Percentiles rank a stretch among this genome's conserved stretches.
Conservation (phyloP, 202 grass and related monocot genomes). For the Setaria italica region DNA sequence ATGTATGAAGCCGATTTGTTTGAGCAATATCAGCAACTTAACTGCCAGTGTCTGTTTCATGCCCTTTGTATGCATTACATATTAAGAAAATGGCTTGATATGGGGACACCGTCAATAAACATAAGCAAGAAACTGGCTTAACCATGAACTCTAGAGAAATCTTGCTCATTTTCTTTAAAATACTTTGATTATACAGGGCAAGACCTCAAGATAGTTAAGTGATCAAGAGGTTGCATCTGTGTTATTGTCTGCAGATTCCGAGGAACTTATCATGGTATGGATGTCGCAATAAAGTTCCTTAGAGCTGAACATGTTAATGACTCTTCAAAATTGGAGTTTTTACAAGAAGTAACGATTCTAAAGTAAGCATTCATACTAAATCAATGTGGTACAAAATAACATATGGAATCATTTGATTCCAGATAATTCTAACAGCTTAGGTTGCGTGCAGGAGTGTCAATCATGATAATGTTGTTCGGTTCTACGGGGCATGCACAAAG, state of each 20-base stretch:
- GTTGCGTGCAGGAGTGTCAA: slow-evolving; percentile 70
- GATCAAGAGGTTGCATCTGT: slow-evolving; percentile 28
- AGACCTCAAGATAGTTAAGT: slow-evolving; percentile 2
- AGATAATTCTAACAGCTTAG: slow-evolving; percentile 5
- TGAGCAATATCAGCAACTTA: neutral
- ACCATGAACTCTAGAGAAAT: neutral
- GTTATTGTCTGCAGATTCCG: slow-evolving; percentile 63
- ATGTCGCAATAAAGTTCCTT: slow-evolving; percentile 90
- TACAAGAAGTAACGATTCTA: slow-evolving; percentile 94
- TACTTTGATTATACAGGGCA: neutral
- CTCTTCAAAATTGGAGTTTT: slow-evolving; percentile 76
- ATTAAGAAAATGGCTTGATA: slow-evolving; percentile 23
- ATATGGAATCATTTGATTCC: slow-evolving; percentile 54
- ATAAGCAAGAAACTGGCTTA: neutral
- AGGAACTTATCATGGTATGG: slow-evolving; percentile 76
- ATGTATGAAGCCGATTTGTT: slow-evolving; percentile 1
- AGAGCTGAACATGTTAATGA: slow-evolving; percentile 72
- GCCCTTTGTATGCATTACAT: slow-evolving; percentile 26
- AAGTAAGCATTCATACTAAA: slow-evolving; percentile 53
- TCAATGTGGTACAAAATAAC: neutral
- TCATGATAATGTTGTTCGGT: slow-evolving; percentile 84
- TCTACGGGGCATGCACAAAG: slow-evolving; percentile 82
- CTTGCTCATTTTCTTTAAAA: neutral
- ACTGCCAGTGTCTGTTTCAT: slow-evolving; percentile 20
- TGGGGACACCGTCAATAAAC: neutral